These are phyloP conservation scores for Cystobasidium sp. DNA, from an alignment of 1,284 basidiomycete genomes.

Conservation along the genomic window DNA sequence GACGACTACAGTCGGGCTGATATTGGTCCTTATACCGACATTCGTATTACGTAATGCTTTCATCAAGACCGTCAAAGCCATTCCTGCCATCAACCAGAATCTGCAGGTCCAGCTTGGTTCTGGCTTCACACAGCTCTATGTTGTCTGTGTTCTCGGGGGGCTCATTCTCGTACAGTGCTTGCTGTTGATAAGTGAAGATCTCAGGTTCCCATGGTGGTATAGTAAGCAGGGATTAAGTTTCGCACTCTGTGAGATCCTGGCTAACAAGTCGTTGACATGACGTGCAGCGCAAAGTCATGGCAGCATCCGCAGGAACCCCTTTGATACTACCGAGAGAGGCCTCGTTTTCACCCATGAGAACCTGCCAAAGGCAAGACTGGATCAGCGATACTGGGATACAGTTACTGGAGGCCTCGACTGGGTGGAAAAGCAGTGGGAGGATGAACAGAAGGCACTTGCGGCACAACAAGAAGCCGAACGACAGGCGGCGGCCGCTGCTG, in stretches of 20 bases:
- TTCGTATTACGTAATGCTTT: slow-evolving; percentile 7
- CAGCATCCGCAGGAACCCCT: slow-evolving; percentile 12
- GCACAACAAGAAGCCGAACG: too few relatives aligned
- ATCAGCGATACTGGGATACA: not conserved
- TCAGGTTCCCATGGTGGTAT: slow-evolving; percentile 37
- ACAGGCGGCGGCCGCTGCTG: too few relatives aligned
- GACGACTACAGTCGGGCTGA: slow-evolving; percentile 4
- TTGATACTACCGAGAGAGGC: slow-evolving; percentile 10
- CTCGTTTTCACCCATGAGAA: not conserved
- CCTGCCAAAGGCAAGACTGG: not conserved
- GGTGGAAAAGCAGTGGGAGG: too few relatives aligned
- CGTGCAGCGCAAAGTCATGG: not conserved
- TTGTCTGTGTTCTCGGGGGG: slow-evolving; percentile 23
- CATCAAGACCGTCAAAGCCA: slow-evolving; percentile 22
- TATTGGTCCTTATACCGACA: not conserved
- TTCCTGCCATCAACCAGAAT: slow-evolving; percentile 24
- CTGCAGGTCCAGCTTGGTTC: slow-evolving; percentile 20
- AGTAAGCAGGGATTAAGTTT: not conserved
- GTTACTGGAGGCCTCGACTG: not conserved
- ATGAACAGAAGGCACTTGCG: too few relatives aligned
- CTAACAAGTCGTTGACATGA: not conserved
- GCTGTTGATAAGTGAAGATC: slow-evolving; percentile 26
- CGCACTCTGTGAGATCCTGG: too few relatives aligned
- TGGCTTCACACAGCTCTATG: slow-evolving; percentile 36
- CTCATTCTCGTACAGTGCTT: slow-evolving; percentile 23